phyloP scores from a whole-genome alignment of 345 rosid genomes.

The Eucalyptus virginea region DNA sequence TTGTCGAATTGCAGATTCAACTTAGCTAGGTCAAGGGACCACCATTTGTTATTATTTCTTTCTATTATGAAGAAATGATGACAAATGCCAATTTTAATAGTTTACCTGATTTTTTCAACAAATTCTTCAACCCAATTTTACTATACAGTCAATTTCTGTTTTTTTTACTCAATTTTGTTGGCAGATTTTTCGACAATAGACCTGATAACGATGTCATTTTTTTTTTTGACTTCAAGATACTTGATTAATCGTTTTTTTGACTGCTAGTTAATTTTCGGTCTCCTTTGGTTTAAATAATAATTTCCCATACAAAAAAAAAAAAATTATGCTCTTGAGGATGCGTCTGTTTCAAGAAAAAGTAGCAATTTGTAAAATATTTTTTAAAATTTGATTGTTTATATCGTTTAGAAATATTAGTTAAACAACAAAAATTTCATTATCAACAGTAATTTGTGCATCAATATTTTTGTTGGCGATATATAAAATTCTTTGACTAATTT shows the following conservation, averaged over 20 bases:
- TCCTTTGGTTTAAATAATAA: not conserved
- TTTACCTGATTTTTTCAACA: too few species aligned
- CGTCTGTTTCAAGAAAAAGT: not conserved
- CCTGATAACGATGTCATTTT: not conserved
- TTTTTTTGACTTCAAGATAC: not conserved
- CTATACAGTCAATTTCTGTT: too few species aligned
- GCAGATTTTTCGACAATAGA: too few species aligned
- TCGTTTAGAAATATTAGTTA: not conserved
- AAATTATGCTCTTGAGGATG: not conserved
- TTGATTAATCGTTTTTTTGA: too few species aligned
- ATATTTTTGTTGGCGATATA: rapidly evolving
- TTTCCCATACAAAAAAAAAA: not conserved
- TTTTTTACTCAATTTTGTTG: not conserved
- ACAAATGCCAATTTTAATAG: too few species aligned
- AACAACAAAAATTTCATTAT: not conserved
- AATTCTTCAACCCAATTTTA: not conserved
- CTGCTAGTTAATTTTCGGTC: rapidly evolving
- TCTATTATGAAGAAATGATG: too few species aligned
- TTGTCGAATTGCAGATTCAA: too few species aligned
- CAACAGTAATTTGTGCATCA: not conserved
- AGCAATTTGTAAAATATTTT: not conserved
- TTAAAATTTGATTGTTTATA: not conserved
- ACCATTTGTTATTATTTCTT: too few species aligned
- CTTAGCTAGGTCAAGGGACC: too few species aligned
- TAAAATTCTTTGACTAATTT: too few species aligned